Evolutionary conservation across 805 yeast species (phyloP).

Genomic region (Wickerhamomyces silvicola): DNA sequence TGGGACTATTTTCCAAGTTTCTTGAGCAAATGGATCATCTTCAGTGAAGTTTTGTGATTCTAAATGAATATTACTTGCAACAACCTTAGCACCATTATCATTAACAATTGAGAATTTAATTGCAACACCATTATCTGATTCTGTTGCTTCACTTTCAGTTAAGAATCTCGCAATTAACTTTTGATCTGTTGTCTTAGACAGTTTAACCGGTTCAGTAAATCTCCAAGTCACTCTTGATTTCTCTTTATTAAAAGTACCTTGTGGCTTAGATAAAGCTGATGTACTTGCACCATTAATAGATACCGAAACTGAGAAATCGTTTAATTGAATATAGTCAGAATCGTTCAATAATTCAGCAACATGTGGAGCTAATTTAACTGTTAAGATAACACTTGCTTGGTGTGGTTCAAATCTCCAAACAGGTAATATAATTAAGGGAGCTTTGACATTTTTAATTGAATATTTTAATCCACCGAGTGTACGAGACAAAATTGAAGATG

Average conservation of each 20-base stretch:
- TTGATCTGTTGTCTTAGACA: slow-evolving; percentile 41
- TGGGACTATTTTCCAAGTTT: slow-evolving; percentile 28
- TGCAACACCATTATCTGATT: slow-evolving; percentile 68
- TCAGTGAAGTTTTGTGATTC: slow-evolving; percentile 28
- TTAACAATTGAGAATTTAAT: slow-evolving; percentile 50
- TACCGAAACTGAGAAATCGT: slow-evolving; percentile 37
- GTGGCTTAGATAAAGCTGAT: slow-evolving; percentile 83
- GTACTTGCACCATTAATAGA: slow-evolving; percentile 60
- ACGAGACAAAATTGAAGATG: slow-evolving; percentile 47
- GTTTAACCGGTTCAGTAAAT: slow-evolving; percentile 36
- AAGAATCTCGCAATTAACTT: slow-evolving; percentile 80
- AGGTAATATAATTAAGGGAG: slow-evolving; percentile 72
- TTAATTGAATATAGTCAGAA: slow-evolving; percentile 30
- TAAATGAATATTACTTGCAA: slow-evolving; percentile 36
- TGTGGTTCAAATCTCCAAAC: slow-evolving; percentile 84
- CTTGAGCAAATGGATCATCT: slow-evolving; percentile 32
- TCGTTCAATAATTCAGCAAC: slow-evolving; percentile 30
- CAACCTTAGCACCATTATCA: slow-evolving; percentile 38
- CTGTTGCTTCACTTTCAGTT: slow-evolving; percentile 67
- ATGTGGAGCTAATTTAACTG: slow-evolving; percentile 50
- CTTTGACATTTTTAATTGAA: slow-evolving; percentile 41
- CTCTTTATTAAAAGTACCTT: slow-evolving; percentile 85
- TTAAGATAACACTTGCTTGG: slow-evolving; percentile 81
- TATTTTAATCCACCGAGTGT: slow-evolving; percentile 82
- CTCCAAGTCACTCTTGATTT: slow-evolving; percentile 86